These are phyloP conservation scores for Rhodotorula glutinis DNA, from an alignment of 1,284 basidiomycete species.

Conservation along the genomic window DNA sequence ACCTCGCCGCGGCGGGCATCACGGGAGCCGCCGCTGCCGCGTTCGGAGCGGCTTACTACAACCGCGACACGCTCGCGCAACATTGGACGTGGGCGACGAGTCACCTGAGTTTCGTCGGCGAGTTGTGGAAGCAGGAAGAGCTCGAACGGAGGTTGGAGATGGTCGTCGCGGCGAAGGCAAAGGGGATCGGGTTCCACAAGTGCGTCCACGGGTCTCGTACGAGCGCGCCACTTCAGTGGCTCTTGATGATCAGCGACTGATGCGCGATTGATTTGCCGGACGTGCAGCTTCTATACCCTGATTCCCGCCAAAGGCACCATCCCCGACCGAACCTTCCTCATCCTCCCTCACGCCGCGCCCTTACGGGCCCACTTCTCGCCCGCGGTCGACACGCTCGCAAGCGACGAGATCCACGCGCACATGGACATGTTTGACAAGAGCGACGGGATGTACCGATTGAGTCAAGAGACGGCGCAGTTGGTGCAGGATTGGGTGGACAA, in stretches of 20 bases:
- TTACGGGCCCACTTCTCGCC: conserved; percentile 24
- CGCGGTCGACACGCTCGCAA: conserved; percentile 21
- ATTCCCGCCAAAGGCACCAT: conserved; percentile 16
- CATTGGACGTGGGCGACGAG: conserved; percentile 38
- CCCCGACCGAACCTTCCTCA: conserved; percentile 31
- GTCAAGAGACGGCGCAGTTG: conserved; percentile 25
- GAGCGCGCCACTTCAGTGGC: not conserved
- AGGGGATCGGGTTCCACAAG: conserved; percentile 37
- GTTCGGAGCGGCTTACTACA: conserved; percentile 32
- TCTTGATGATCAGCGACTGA: not conserved
- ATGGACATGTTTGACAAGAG: conserved; percentile 38
- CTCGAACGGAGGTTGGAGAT: conserved; percentile 25
- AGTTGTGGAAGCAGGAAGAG: conserved; percentile 36
- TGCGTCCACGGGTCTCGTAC: conserved; percentile 2
- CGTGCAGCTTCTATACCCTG: conserved; percentile 37
- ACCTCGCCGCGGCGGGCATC: conserved; percentile 14
- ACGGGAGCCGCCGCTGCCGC: conserved; percentile 21
- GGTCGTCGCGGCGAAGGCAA: conserved; percentile 13
- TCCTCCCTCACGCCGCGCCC: conserved; percentile 16
- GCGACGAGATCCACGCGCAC: conserved; percentile 38
- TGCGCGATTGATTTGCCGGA: too few species aligned
- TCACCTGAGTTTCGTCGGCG: conserved; percentile 38
- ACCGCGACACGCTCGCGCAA: conserved; percentile 27
- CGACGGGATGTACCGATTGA: conserved; percentile 34
- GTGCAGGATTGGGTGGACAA: conserved; percentile 34